These are phyloP conservation scores for Hypomyces rosellus DNA, from an alignment of 2,329 filamentous ascomycete genomes.

Conservation along the genomic window DNA sequence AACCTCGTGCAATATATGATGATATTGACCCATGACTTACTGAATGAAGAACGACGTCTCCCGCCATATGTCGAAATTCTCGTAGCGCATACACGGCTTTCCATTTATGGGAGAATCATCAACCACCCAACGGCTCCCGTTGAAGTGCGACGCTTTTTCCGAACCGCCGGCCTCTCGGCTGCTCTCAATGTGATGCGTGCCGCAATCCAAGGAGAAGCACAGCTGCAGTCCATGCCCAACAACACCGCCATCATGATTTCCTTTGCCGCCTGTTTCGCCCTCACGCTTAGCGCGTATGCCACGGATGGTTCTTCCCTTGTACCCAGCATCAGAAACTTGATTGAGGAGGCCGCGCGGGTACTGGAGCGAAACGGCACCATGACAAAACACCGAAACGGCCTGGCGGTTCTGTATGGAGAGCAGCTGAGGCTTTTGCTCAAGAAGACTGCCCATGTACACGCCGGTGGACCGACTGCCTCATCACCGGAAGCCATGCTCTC, in stretches of 20 bases:
- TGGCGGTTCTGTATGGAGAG: slow-evolving; percentile 47
- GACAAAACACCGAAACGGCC: slow-evolving; percentile 60
- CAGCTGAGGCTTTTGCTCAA: slow-evolving; percentile 40
- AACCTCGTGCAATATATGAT: slow-evolving; percentile 8
- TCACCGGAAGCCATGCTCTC: neutral
- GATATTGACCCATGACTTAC: neutral
- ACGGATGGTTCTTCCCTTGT: slow-evolving; percentile 52
- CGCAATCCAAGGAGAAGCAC: slow-evolving; percentile 63
- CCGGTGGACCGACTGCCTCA: slow-evolving; percentile 10
- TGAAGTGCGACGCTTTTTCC: slow-evolving; percentile 67
- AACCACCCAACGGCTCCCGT: slow-evolving; percentile 66
- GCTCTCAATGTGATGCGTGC: slow-evolving; percentile 69
- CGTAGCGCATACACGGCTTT: slow-evolving; percentile 64
- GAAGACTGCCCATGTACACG: slow-evolving; percentile 25
- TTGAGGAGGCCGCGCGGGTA: slow-evolving; percentile 63
- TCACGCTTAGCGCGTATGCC: slow-evolving; percentile 56
- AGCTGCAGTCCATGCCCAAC: slow-evolving; percentile 70
- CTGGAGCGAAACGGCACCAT: slow-evolving; percentile 62
- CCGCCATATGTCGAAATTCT: slow-evolving; percentile 72
- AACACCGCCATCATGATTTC: slow-evolving; percentile 76
- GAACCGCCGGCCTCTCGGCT: slow-evolving; percentile 63
- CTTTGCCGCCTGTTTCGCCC: slow-evolving; percentile 63
- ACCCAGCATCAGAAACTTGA: slow-evolving; percentile 56
- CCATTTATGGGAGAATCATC: slow-evolving; percentile 68
- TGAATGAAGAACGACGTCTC: slow-evolving; percentile 41